phyloP scores from a whole-genome alignment of 768 basidiomycete species.

The Boletus sp. region DNA sequence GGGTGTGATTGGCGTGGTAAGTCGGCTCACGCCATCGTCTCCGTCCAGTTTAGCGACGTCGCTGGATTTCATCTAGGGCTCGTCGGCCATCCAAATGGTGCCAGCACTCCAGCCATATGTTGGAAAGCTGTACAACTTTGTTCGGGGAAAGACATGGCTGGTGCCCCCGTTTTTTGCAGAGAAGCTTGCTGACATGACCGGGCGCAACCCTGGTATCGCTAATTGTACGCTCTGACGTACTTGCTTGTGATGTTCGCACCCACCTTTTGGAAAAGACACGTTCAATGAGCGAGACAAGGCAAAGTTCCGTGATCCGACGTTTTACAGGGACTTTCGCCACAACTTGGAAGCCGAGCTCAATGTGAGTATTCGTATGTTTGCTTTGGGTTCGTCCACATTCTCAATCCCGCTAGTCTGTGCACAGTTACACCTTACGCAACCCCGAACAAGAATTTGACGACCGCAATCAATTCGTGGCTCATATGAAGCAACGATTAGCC shows the following conservation, averaged over 20 bases:
- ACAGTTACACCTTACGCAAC: slow-evolving; percentile 42
- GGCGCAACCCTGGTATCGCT: slow-evolving; percentile 33
- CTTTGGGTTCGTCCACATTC: background rate
- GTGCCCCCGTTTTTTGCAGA: slow-evolving; percentile 44
- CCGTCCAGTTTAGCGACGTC: background rate
- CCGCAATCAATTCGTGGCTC: slow-evolving; percentile 38
- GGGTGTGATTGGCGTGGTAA: slow-evolving; percentile 60
- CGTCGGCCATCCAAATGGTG: slow-evolving; percentile 61
- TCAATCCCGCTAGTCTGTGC: slow-evolving; percentile 22
- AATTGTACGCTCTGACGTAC: slow-evolving; percentile 38
- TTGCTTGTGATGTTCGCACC: background rate
- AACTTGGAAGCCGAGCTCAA: slow-evolving; percentile 50
- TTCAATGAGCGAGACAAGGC: slow-evolving; percentile 54
- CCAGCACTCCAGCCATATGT: slow-evolving; percentile 55
- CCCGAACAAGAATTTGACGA: slow-evolving; percentile 32
- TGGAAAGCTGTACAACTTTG: slow-evolving; percentile 50
- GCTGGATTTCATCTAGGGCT: slow-evolving; percentile 41
- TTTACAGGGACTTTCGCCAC: slow-evolving; percentile 48
- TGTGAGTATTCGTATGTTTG: background rate
- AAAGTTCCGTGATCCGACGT: slow-evolving; percentile 45
- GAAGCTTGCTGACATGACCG: slow-evolving; percentile 38
- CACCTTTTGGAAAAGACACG: slow-evolving; percentile 3
- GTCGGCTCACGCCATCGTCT: background rate
- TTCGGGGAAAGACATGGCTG: slow-evolving; percentile 61
- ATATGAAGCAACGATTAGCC: slow-evolving; percentile 50